Base-by-base conservation (phyloP, 208 protist genomes). In the Cochliopodium minus region DNA sequence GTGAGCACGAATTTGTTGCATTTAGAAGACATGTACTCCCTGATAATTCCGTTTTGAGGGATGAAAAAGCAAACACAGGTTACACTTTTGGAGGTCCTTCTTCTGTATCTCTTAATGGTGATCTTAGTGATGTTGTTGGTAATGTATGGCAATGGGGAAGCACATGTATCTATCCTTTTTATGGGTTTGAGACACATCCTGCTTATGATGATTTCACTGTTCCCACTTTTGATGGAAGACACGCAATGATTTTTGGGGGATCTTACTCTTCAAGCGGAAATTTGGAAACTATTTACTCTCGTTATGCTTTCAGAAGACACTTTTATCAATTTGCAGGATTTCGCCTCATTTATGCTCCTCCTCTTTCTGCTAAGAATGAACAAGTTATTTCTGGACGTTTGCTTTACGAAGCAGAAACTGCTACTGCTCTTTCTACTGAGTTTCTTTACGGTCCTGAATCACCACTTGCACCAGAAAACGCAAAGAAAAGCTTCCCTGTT, bases 131-230 rank as follows among this genome's bases (percentile, higher is more conserved):
- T 55, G 79, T 92, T 23, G 61, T 91, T 15, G 89, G 89, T 46
- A 95, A 94, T 66, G 85, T 86, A 36, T 95, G 90, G 88, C 79
- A 93, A 69, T 87, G 87, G 69, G 80, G 74, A 64, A 81, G 86
- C 54, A 86, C 81, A n/a, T 36, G 68, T 17, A 79, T 89, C 33
- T 78, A 86, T 63, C 82, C 84, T 0, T 85, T 90, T 59, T 61
- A 59, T 6, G 87, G 85, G 10, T 95, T 91, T 74, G 62, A 71
- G 26, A 76, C 87, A 22, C 86, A 92, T 47, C 82, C 78, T 28
- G 80, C 87, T 63, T 95, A 95, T 70, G 82, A 90, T 51, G 90
- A 94, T 66, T 95, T 94, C 64, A 91, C 87, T 23, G 73, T 84
- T 28, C 90, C 90, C n/a, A 90, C 81, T 33, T 91, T 92, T 65